These are phyloP conservation scores for Candida verbasci DNA, from an alignment of 805 yeast genomes.

Conservation along the genomic window DNA sequence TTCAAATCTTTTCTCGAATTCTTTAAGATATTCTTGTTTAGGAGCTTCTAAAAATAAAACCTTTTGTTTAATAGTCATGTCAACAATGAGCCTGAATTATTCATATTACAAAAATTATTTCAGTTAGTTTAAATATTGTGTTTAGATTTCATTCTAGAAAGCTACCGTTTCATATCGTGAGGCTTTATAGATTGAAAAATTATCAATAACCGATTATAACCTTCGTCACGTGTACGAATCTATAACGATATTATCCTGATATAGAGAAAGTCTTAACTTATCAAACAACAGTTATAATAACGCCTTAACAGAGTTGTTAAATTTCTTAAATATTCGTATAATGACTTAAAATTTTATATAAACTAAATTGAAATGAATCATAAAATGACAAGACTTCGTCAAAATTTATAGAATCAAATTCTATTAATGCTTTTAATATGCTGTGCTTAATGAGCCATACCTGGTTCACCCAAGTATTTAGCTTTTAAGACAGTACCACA, in stretches of 20 bases:
- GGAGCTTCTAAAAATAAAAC: constrained; percentile 50
- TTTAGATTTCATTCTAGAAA: too few relatives aligned
- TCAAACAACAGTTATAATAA: too few relatives aligned
- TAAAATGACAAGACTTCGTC: too few relatives aligned
- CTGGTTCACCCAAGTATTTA: constrained; percentile 81
- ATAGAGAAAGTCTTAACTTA: too few relatives aligned
- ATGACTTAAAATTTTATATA: constrained; percentile 2
- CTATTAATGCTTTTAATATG: background rate
- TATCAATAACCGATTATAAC: background rate
- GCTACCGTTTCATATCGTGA: background rate
- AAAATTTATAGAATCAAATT: too few relatives aligned
- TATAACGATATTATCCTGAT: too few relatives aligned
- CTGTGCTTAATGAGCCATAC: constrained; percentile 53
- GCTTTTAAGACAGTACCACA: constrained; percentile 94
- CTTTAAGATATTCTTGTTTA: constrained; percentile 40
- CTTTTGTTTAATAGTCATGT: constrained; percentile 20
- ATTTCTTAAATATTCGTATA: constrained; percentile 2
- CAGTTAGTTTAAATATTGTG: background rate
- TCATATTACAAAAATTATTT: too few relatives aligned
- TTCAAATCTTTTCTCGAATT: constrained; percentile 35
- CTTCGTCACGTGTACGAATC: background rate
- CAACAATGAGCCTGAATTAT: too few relatives aligned
- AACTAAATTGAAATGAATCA: constrained; percentile 1
- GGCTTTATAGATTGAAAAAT: background rate
- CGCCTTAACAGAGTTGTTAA: too few relatives aligned